Evolutionary conservation across 257 asterid species (phyloP), one percentile per base, ranked within the genome.

Genomic region (Osmanthus fragrans): DNA sequence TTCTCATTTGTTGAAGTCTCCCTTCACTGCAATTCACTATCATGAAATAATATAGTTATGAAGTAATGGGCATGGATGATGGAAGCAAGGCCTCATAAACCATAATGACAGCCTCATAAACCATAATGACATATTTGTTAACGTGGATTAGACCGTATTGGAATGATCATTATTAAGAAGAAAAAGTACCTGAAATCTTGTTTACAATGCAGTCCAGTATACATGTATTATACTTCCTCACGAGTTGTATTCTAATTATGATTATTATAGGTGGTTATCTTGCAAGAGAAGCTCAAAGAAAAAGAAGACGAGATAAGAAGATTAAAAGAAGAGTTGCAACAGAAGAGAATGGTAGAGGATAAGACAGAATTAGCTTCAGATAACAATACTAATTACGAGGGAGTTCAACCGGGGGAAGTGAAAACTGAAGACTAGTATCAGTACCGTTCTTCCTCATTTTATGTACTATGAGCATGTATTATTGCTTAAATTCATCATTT

Each of bases 261-360:
- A 56, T 56, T 56, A 56, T 80, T 66, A 77, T 86, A 94, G 97
- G 97, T 86, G 80, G 88, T 85, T 23, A 76, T 94, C 82, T 81
- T 92, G 86, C 94, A 94, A 94, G 98, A 90, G 84, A 92, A 88
- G 78, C 79, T 94, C 73, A 96, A 85, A 78, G 96, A 85, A 47
- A 87, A 85, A 74, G 97, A 94, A 11, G 90, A 80, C 0, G 93
- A 88, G 76, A 92, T 89, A 60, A 72, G 74, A 73, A 85, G 88
- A 82, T 72, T 94, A 76, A 87, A 79, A 84, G 83, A 82, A 39
- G 86, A 85, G 77, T 68, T 84, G 85, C 85, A 81, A 54, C 83
- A 80, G 42, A 84, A 74, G 49, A 81, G 54, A 75, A 58, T 25
- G 29, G 81, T 60, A 16, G 79, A 83, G 40, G 90, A 80, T 81